Evolutionary conservation across 169 alveolate genomes (phyloP), one percentile per base, ranked within the genome.

Genomic region (Eimeria zaria): DNA sequence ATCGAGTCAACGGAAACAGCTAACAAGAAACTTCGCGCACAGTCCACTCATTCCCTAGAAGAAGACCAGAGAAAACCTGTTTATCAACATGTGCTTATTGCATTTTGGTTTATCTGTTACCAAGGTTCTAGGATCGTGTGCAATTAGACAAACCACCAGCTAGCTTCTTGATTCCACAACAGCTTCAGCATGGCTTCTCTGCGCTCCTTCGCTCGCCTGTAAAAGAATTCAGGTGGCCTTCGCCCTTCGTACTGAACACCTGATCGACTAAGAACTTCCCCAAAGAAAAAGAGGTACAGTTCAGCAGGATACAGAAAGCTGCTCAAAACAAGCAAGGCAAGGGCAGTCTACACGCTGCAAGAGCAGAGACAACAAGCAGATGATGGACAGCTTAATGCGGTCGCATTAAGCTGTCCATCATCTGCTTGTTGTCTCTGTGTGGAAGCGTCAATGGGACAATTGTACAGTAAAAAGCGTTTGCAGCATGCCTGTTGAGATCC

Each of bases 151-250:
- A 39, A 78, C 96, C 93, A 92, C 76, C 96, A 67, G 89, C 78
- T 71, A 44, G 55, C 76, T 76, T 92, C 44, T 33, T 51, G 93
- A 60, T 92, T 78, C 93, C 96, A 92, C 55, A 92, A 41, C 20
- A 92, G 91, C 71, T 33, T 36, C 88, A 81, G 76, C 96, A 76
- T 92, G 78, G 96, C 96, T 36, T n/a, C 83, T 39, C 92, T 53
- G 85, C 96, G 91, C 18, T 48, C 71, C 48, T 39, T 62, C 39
- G 96, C 96, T 11, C 91, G 14, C 4, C 46, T 58, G 80, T 20
- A 51, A 92, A 76, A 51, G 44, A 53, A 84, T 27, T 36, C 80
- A 36, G 80, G 93, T 24, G 93, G 48, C 41, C 80, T 36, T 24
- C 55, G 62, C 46, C 81, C 80, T 46, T 85, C 48, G 81, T 36